Conservation (phyloP, 257 asterid species). For the Przewalskia tangutica region DNA sequence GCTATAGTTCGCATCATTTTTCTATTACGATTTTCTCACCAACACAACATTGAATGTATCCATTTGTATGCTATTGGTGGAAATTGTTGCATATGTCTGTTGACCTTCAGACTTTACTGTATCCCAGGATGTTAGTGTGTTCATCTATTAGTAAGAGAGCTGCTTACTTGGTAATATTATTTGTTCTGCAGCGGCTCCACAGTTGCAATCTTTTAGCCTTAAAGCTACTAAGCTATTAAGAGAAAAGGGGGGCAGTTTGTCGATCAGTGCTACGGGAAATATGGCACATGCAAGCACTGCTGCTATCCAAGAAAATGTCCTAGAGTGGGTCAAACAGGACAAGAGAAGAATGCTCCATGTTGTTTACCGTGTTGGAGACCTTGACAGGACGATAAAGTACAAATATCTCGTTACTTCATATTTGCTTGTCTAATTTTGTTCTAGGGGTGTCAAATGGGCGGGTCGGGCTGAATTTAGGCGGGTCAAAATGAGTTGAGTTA, state of each 20-base stretch:
- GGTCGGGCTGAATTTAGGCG: too few species aligned
- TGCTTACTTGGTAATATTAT: constrained; percentile 10
- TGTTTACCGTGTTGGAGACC: constrained; percentile 96
- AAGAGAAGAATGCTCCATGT: constrained; percentile 97
- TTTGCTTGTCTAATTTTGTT: constrained; percentile 7
- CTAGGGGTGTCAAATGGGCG: too few species aligned
- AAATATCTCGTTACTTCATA: not conserved
- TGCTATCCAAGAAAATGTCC: constrained; percentile 50
- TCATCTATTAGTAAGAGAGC: not conserved
- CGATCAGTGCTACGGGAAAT: constrained; percentile 45
- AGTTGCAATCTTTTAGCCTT: constrained; percentile 53
- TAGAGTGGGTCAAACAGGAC: constrained; percentile 88
- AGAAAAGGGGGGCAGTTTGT: constrained; percentile 18
- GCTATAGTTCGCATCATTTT: not conserved
- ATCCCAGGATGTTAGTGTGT: not conserved
- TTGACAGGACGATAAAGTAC: constrained; percentile 96
- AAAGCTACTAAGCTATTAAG: constrained; percentile 37
- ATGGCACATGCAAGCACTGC: constrained; percentile 62
- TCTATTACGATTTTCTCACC: not conserved
- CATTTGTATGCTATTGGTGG: not conserved
- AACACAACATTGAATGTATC: not conserved
- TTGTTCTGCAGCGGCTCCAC: constrained; percentile 47
- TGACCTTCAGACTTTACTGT: not conserved
- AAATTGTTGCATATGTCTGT: not conserved
- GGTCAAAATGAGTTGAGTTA: too few species aligned